Evolutionary conservation across 257 asterid genomes (phyloP).

Genomic region (Cynanchum wilfordii): DNA sequence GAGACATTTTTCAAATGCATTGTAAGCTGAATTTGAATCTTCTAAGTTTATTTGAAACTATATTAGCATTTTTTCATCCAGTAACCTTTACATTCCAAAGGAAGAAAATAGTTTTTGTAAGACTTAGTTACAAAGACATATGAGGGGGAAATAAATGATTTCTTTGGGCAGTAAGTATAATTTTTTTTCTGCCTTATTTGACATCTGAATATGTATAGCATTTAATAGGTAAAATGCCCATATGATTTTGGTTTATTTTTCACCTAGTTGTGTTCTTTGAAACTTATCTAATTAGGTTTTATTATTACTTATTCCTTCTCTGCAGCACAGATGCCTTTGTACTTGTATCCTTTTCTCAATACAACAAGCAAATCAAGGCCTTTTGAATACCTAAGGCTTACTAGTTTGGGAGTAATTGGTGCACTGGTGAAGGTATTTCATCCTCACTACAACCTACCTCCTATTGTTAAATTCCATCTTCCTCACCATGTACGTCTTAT

Average conservation of each 20-base stretch:
- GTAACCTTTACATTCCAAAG: background rate
- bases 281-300: background rate
- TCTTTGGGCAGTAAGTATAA: background rate
- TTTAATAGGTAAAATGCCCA: background rate
- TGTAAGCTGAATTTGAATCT: background rate
- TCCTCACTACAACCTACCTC: background rate
- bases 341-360: constrained; percentile 86
- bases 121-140: constrained; percentile 1
- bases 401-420: constrained; percentile 95
- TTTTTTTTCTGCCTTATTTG: background rate
- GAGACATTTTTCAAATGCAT: background rate
- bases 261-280: background rate
- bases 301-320: constrained; percentile 12
- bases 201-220: background rate
- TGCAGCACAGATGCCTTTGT: constrained; percentile 90
- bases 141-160: background rate
- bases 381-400: constrained; percentile 88
- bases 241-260: background rate
- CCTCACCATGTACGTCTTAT: background rate
- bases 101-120: background rate
- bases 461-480: background rate
- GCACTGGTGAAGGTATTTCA: constrained; percentile 88
- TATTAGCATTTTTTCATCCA: background rate
- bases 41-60: background rate
- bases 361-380: constrained; percentile 92